Base-by-base conservation (phyloP, 768 basidiomycete species). In the Myochromella boudieri region DNA sequence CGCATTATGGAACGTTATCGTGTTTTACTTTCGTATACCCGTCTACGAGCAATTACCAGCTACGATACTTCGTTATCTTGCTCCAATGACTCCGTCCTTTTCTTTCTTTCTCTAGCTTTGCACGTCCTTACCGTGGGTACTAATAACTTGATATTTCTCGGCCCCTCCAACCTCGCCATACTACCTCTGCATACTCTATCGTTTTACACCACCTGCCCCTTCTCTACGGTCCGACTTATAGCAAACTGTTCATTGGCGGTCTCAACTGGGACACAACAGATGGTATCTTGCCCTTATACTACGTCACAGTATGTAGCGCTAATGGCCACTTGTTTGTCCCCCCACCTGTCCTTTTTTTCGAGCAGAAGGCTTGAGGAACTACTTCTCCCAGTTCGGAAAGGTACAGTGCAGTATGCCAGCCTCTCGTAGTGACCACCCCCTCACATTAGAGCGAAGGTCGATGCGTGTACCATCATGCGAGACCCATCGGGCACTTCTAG, bases 231-330 rank as follows among this genome's bases (percentile, higher is more conserved):
- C 46, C 56, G 50, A 48, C 58, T 56, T 51, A 54, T 80, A 91
- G 90, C 68, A 92, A 92, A 77, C 84, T 92, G 78, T 92, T 92
- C 74, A 84, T 92, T 66, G 90, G 90, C 58, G 90, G 90, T 60
- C 76, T 92, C 55, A 91, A 85, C 72, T 92, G 90, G 90, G 88
- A 91, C 63, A 92, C 90, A 62, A 87, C 85, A 70, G 90, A 91
- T 75, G 90, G 90, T 91, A 76, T 74, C 67, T 57, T 58, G 55
- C 60, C 63, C 57, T 63, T 61, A 57, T 52, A 55, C 54, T 53
- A 40, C 43, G 54, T 54, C 62, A 52, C 52, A 46, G 58, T 64
- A 58, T 60, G 55, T 68, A 59, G 59, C 60, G 61, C 69, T 71
- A 68, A 71, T 70, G 64, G 47, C 50, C 55, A 59, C 48, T 48